A percentile compares a stretch with the other conserved stretches of the same genome.
Evolutionary conservation across 768 basidiomycete species (phyloP).

Genomic region (Termitomyces sp.): DNA sequence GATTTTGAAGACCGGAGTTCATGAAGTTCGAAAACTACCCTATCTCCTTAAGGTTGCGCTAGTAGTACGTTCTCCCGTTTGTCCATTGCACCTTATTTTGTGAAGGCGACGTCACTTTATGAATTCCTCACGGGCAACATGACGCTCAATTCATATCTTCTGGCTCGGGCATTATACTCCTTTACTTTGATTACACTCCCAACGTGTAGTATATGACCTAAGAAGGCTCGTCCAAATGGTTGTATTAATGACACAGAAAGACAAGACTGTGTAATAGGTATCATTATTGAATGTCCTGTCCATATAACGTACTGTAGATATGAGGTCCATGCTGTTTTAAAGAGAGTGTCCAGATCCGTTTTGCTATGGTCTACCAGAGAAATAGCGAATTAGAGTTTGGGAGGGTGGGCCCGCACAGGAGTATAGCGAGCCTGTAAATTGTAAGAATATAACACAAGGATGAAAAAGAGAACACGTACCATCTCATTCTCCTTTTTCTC

Average conservation of each 20-base stretch:
- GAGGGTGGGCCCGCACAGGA: slow-evolving; percentile 32
- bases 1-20: too few species aligned
- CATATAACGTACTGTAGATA: not conserved
- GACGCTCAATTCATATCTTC: not conserved
- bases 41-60: not conserved
- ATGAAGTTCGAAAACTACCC: not conserved
- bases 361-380: not conserved
- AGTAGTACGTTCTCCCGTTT: not conserved
- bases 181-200: not conserved
- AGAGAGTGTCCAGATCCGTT: not conserved
- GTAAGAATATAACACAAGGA: not conserved
- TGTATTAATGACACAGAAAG: not conserved
- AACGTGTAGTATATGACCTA: not conserved
- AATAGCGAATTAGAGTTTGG: slow-evolving; percentile 25
- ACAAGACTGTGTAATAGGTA: not conserved
- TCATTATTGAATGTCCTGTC: not conserved
- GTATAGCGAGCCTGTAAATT: slow-evolving; percentile 55
- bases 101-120: not conserved
- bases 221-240: not conserved
- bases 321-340: not conserved
- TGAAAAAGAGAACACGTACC: slow-evolving; percentile 38
- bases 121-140: not conserved
- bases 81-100: not conserved
- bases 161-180: not conserved
- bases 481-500: slow-evolving; percentile 91